Evolutionary conservation across 305 asterid genomes (phyloP).

Genomic region (Fraxinus ornus): DNA sequence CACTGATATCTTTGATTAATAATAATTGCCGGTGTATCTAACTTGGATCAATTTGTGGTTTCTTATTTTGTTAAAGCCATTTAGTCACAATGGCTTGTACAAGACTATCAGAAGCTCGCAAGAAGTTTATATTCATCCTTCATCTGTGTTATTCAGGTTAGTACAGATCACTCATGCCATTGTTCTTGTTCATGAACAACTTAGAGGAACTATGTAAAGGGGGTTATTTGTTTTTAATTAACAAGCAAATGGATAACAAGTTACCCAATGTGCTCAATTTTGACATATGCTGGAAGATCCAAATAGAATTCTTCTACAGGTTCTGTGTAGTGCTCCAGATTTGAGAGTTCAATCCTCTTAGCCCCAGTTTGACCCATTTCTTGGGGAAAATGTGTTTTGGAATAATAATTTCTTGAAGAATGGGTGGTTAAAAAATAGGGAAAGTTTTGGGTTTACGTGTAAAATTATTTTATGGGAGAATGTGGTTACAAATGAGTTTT

Average conservation of each 20-base stretch:
- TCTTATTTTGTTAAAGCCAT: constrained; percentile 47
- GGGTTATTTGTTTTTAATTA: neutral
- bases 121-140: constrained; percentile 94
- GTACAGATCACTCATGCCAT: constrained; percentile 7
- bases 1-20: neutral
- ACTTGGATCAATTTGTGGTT: constrained; percentile 23
- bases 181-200: constrained; percentile 6
- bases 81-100: constrained; percentile 85
- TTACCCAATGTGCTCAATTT: neutral
- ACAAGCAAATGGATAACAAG: neutral
- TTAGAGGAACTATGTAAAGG: neutral
- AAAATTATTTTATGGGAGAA: no score
- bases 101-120: constrained; percentile 87
- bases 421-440: neutral
- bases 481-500: neutral
- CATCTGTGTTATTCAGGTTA: constrained; percentile 94
- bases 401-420: neutral
- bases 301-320: neutral
- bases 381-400: neutral
- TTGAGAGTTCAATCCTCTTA: neutral
- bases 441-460: neutral
- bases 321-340: neutral
- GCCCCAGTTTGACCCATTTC: neutral
- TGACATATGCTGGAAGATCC: neutral
- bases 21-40: neutral